Base-by-base conservation (phyloP, 2,329 filamentous ascomycete genomes). In the Beauveria asiatica region DNA sequence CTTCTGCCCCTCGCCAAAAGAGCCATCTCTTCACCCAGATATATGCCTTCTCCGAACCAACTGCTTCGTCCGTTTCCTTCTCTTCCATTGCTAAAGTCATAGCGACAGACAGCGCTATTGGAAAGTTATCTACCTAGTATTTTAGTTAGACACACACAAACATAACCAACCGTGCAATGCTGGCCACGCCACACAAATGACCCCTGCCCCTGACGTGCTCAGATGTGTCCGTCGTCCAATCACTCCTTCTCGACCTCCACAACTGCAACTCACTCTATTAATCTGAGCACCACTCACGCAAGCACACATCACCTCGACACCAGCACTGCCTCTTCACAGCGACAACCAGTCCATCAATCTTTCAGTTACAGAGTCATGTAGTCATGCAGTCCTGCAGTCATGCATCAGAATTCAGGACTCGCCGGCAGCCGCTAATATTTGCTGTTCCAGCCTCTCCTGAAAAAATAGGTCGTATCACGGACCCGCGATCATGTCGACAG, bases 251-350 rank as follows among this genome's bases (percentile, higher is more conserved):
- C 27, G 19, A 23, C 50, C 17, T 37, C 17, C 30, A 10, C 16
- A 17, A 9, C 37, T n/a, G 33, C 33, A 39, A 19, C 8, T 27
- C 48, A 5, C 13, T 53, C 19, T 53, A 53, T 42, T 42, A 23
- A 54, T 44, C 21, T 44, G 51, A 54, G 51, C 51, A 54, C 33
- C 37, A 54, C 51, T 25, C 51, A 54, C 51, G 39, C 48, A 21
- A 25, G 19, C 50, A 19, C n/a, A 27, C 30, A 37, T 42, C 37
- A 27, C 37, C 33, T 21, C 41, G 33, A 19, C 21, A 25, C 50
- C 33, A 41, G 19, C 51, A 21, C 39, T 44, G 39, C 33, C 33
- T 41, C 50, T 16, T 42, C 33, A 42, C 33, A 53, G 33, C 37
- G 25, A 54, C 37, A 6, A 37, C 33, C 33, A 37, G 33, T 37